phyloP scores from a whole-genome alignment of 192 early-diverging fungal species.

The Coemansia sp. region DNA sequence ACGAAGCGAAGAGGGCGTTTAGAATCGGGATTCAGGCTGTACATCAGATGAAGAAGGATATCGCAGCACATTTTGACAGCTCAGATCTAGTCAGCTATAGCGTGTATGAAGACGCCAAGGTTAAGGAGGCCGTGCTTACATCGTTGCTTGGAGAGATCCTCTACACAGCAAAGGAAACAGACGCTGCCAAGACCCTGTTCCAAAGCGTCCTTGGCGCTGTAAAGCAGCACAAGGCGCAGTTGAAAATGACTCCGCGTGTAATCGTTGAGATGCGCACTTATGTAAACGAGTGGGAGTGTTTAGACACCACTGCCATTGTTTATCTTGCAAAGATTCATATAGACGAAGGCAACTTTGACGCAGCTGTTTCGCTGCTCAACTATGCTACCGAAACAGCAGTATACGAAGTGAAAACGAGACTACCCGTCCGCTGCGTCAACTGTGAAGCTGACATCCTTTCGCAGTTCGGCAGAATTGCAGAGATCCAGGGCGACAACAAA shows the following conservation, averaged over 20 bases:
- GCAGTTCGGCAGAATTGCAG: constrained; percentile 46
- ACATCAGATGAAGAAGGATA: constrained; percentile 29
- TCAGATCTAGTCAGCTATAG: constrained; percentile 28
- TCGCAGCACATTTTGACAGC: constrained; percentile 27
- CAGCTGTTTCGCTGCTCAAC: constrained; percentile 36
- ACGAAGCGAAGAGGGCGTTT: constrained; percentile 21
- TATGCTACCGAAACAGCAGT: constrained; percentile 23
- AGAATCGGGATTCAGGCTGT: constrained; percentile 36
- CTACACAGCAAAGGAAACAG: constrained; percentile 12
- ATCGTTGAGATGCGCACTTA: constrained; percentile 27
- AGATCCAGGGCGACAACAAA: constrained; percentile 26
- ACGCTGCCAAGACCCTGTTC: constrained; percentile 35
- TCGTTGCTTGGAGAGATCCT: constrained; percentile 30
- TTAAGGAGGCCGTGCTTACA: constrained; percentile 36
- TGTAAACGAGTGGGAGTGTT: constrained; percentile 43
- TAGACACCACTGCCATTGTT: constrained; percentile 39
- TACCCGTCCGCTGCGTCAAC: constrained; percentile 33
- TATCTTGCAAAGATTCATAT: constrained; percentile 36
- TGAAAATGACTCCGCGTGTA: constrained; percentile 28
- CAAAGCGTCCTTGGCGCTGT: constrained; percentile 24
- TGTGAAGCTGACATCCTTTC: constrained; percentile 31
- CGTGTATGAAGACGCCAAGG: constrained; percentile 32
- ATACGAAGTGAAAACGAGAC: constrained; percentile 1
- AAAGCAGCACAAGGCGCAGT: constrained; percentile 40
- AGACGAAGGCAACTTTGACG: constrained; percentile 19